Base-by-base conservation (phyloP, 306 rosid species). In the Cyamopsis tetragonoloba region DNA sequence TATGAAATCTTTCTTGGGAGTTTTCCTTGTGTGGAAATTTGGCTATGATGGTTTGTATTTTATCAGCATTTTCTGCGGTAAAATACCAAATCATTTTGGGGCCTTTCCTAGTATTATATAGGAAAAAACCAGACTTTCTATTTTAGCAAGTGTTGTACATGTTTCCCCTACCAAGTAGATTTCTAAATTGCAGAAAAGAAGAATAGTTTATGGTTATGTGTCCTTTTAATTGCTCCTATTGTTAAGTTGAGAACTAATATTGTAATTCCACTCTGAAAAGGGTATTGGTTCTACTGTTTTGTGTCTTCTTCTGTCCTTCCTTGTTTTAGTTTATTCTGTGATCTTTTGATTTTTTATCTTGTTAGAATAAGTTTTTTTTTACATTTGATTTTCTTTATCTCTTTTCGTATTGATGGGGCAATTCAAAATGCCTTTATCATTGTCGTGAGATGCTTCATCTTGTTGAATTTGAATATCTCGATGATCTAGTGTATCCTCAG, bases 401-500 rank as follows among this genome's bases (percentile, higher is more conserved):
- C 35, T 62, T 51, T 11, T 0, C 37, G 4, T 35, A 24, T 68
- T 35, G 48, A 24, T 61, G 60, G 49, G 31, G 7, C 22, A 43
- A 73, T 41, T 34, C 38, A 1, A 20, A 28, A 27, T 70, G 18
- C 55, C 28, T 13, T 23, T 57, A 60, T 32, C 17, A 54, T 67
- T 11, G 17, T 14, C 2, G 7, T 69, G 34, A 66, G 73, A 41
- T 60, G 65, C 42, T 68, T 62, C 22, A 26, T 28, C 54, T 59
- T 50, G 28, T 42, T 54, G 49, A 56, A 31, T 47, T 68, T 31
- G 22, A 62, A 75, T 43, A 22, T 50, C 37, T 79, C 15, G 31
- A 14, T 27, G 72, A 37, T 71, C 35, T 66, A 53, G 6, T 53
- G 31, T 30, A 70, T 28, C 42, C 24, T 38, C 27, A 55, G 79